Evolutionary conservation across 176 grass and related monocot species (phyloP).

Genomic region (Hyparrhenia diplandra): DNA sequence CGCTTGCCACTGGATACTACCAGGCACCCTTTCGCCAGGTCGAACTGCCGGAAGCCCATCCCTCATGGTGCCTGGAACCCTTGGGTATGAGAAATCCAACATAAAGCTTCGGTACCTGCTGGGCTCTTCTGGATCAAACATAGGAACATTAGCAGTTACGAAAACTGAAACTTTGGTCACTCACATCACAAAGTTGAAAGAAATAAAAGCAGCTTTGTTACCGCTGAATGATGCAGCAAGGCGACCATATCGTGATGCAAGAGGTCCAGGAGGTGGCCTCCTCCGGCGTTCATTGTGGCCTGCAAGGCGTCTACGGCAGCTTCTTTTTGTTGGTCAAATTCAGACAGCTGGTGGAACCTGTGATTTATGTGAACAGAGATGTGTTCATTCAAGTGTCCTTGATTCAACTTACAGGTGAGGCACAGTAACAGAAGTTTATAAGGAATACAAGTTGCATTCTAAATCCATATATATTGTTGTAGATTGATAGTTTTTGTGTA

Average conservation of each 20-base stretch:
- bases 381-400: neutral
- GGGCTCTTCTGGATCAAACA: constrained; percentile 45
- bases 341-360: constrained; percentile 81
- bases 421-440: neutral
- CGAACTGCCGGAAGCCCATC: constrained; percentile 43
- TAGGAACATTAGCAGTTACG: neutral
- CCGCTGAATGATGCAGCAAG: constrained; percentile 50
- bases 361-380: constrained; percentile 11
- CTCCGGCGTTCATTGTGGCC: constrained; percentile 90
- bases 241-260: constrained; percentile 62
- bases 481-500: no score
- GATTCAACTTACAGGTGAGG: neutral
- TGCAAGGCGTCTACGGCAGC: constrained; percentile 87
- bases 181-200: neutral
- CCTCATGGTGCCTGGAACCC: constrained; percentile 55
- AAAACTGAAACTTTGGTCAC: neutral
- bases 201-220: constrained; percentile 18
- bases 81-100: constrained; percentile 82
- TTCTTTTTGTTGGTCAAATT: constrained; percentile 88
- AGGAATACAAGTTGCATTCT: no score
- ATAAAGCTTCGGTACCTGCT: constrained; percentile 69
- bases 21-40: constrained; percentile 40
- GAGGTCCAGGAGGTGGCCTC: constrained; percentile 55
- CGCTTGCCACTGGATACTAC: constrained; percentile 54
- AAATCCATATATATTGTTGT: no score